These are phyloP conservation scores for Violaceomyces palustris DNA, from an alignment of 1,284 basidiomycete species.

Conservation along the genomic window DNA sequence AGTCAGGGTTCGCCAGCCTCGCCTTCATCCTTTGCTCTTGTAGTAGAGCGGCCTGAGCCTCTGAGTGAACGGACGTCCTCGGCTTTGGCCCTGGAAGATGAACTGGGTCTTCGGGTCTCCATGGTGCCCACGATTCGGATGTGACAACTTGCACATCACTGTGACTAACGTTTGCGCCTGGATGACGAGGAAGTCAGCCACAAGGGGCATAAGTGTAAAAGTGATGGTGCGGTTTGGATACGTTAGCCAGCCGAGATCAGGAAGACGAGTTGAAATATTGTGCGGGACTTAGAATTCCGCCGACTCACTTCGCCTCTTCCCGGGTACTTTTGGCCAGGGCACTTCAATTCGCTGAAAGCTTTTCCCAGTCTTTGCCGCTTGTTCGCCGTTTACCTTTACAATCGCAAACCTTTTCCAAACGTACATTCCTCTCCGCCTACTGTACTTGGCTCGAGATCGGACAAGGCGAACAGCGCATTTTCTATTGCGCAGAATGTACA, in stretches of 20 bases:
- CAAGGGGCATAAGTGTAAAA: no score
- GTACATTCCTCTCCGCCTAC: constrained; percentile 37
- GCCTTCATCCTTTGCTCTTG: constrained; percentile 13
- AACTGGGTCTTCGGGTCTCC: constrained; percentile 47
- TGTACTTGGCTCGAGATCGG: constrained; percentile 30
- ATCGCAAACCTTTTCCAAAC: constrained; percentile 48
- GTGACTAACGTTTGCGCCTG: not conserved
- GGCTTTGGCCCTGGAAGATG: constrained; percentile 21
- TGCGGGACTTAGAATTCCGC: no score
- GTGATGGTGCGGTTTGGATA: no score
- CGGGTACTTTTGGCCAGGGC: constrained; percentile 42
- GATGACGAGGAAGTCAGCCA: no score
- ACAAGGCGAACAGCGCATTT: constrained; percentile 40
- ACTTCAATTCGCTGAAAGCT: constrained; percentile 39
- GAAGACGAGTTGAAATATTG: no score
- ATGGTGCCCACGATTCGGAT: constrained; percentile 44
- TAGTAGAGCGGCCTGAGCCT: constrained; percentile 18
- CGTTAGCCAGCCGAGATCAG: no score
- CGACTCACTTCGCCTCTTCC: constrained; percentile 14
- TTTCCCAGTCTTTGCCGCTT: constrained; percentile 20
- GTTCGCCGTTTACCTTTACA: constrained; percentile 29
- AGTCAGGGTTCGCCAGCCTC: no score
- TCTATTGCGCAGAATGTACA: no score
- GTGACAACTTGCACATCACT: constrained; percentile 30
- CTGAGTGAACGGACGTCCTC: constrained; percentile 26